Conservation (phyloP, 73 alveolate species). For the Paraurostyla sp. region DNA sequence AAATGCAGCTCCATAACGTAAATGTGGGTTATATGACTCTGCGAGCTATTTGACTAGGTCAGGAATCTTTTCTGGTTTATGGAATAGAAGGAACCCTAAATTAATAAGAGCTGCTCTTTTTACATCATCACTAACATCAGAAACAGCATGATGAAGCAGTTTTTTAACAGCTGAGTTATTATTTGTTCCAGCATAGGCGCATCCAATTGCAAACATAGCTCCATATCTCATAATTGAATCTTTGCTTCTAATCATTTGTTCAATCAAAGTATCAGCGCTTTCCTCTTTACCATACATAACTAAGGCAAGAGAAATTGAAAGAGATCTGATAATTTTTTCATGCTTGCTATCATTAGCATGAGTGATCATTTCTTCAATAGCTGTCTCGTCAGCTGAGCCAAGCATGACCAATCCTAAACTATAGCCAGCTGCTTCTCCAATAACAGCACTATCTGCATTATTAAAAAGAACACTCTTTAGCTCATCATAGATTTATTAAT, state of each 20-base stretch:
- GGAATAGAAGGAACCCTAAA: conserved; percentile 93
- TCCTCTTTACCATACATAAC: conserved; percentile 95
- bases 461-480: conserved; percentile 82
- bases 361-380: conserved; percentile 83
- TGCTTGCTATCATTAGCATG: conserved; percentile 90
- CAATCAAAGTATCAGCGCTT: conserved; percentile 92
- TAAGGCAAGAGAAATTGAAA: conserved; percentile 91
- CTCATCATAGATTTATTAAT: conserved; percentile 83
- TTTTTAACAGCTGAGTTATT: conserved; percentile 94
- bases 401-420: conserved; percentile 97
- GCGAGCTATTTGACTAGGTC: conserved; percentile 90
- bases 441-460: conserved; percentile 93
- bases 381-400: conserved; percentile 88
- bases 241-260: conserved; percentile 82
- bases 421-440: conserved; percentile 98
- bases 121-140: conserved; percentile 98
- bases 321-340: conserved; percentile 91
- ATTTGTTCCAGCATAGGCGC: conserved; percentile 98
- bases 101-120: conserved; percentile 98
- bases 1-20: conserved; percentile 99
- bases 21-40: conserved; percentile 98
- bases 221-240: conserved; percentile 97
- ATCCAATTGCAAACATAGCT: conserved; percentile 94
- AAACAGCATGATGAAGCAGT: conserved; percentile 95
- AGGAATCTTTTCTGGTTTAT: conserved; percentile 92